phyloP scores from a whole-genome alignment of 495 filamentous ascomycete species.

The Hypomontagnella submonticulosa region DNA sequence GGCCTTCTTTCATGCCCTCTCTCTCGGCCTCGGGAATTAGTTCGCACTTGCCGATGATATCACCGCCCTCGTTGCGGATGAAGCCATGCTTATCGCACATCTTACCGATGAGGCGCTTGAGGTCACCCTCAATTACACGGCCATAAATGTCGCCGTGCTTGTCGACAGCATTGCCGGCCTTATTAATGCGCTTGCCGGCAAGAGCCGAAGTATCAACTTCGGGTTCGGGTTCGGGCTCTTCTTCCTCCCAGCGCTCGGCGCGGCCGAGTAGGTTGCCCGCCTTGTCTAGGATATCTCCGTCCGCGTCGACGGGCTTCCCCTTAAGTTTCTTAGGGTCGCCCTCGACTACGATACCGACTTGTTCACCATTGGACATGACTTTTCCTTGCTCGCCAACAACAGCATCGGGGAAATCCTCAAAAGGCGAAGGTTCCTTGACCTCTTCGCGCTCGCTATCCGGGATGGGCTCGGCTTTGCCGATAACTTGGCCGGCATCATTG shows the following conservation, averaged over 20 bases:
- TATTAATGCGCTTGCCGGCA: conserved; percentile 87
- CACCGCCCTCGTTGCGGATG: conserved; percentile 82
- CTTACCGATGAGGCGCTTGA: conserved; percentile 74
- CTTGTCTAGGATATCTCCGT: conserved; percentile 85
- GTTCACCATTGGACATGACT: conserved; percentile 74
- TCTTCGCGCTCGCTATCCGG: conserved; percentile 76
- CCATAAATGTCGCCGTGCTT: conserved; percentile 76
- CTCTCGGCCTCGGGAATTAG: conserved; percentile 79
- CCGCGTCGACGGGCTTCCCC: conserved; percentile 81
- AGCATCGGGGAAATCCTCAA: conserved; percentile 77
- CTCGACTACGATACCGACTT: conserved; percentile 78
- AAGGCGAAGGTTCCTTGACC: conserved; percentile 73
- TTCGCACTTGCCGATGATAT: conserved; percentile 81
- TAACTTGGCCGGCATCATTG: conserved; percentile 75
- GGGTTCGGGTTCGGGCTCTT: conserved; percentile 59
- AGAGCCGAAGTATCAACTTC: conserved; percentile 73
- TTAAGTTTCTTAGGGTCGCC: conserved; percentile 79
- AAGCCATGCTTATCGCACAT: conserved; percentile 86
- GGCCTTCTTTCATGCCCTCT: conserved; percentile 74
- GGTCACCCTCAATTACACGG: conserved; percentile 77
- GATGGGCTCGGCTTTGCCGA: conserved; percentile 79
- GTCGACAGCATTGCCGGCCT: conserved; percentile 85
- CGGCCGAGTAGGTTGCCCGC: conserved; percentile 82
- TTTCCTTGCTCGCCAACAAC: conserved; percentile 75
- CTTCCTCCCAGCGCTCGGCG: conserved; percentile 72